Conservation (phyloP, 208 protist species). For the Wallacemonas sp. region DNA sequence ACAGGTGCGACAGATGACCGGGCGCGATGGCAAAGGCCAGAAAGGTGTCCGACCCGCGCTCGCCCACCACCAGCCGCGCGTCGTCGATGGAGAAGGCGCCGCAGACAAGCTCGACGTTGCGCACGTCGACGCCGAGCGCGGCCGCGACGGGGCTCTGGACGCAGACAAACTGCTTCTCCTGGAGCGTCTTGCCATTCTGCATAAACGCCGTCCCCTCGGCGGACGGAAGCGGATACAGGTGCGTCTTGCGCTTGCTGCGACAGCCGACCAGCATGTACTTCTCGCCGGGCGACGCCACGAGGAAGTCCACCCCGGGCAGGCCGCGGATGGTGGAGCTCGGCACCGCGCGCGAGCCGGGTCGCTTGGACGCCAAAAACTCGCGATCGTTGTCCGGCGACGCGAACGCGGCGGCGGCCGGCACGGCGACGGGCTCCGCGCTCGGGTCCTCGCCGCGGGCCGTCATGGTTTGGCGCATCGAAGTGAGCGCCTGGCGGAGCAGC, state of each 20-base stretch:
- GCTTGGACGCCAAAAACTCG: constrained; percentile 10
- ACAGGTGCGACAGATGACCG: constrained; percentile 34
- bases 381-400: constrained; percentile 9
- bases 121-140: constrained; percentile 35
- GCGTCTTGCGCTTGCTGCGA: constrained; percentile 60
- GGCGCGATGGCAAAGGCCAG: constrained; percentile 49
- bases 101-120: constrained; percentile 57
- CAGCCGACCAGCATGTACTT: constrained; percentile 64
- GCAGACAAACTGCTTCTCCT: constrained; percentile 49
- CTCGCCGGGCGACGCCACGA: constrained; percentile 64
- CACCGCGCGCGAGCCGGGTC: background rate
- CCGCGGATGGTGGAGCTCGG: constrained; percentile 60
- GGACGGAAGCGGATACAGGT: constrained; percentile 38
- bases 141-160: constrained; percentile 39
- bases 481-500: constrained; percentile 14
- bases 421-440: background rate
- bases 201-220: constrained; percentile 47
- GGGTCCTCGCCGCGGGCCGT: constrained; percentile 1
- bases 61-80: constrained; percentile 49
- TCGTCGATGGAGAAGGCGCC: constrained; percentile 58
- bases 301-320: constrained; percentile 58
- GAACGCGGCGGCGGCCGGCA: constrained; percentile 4
- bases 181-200: constrained; percentile 55
- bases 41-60: constrained; percentile 72
- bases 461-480: constrained; percentile 12